These are phyloP conservation scores for Rutidosis leptorrhynchoides DNA, from an alignment of 129 eudicot species.

Conservation along the genomic window DNA sequence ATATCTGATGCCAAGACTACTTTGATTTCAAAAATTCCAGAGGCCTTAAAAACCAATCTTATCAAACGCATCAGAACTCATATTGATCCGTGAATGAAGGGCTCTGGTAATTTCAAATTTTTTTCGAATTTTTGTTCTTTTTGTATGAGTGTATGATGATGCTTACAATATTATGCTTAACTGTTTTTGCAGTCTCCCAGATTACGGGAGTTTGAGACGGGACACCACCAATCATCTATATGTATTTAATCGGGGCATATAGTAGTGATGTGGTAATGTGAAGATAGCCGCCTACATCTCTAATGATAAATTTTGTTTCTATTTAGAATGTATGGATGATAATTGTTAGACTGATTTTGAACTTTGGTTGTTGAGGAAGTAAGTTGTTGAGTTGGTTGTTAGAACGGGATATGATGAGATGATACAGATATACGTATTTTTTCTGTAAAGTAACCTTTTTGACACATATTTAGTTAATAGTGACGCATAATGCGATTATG, in stretches of 20 bases:
- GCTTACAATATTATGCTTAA: neutral
- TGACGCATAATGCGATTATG: neutral
- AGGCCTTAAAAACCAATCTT: slow-evolving; percentile 59
- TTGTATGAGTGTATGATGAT: neutral
- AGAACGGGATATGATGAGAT: slow-evolving; percentile 21
- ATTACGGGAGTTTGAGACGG: neutral
- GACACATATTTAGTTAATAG: slow-evolving; percentile 29
- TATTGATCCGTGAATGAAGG: slow-evolving; percentile 33
- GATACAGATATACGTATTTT: slow-evolving; percentile 23
- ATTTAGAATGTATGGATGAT: slow-evolving; percentile 21
- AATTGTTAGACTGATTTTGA: slow-evolving; percentile 16
- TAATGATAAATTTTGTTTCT: slow-evolving; percentile 23
- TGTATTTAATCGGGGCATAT: slow-evolving; percentile 34
- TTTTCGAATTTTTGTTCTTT: neutral
- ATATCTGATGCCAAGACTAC: slow-evolving; percentile 63
- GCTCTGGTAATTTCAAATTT: slow-evolving; percentile 18
- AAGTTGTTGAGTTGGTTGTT: slow-evolving; percentile 19
- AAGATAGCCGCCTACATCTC: neutral
- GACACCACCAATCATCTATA: slow-evolving; percentile 19
- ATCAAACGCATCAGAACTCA: slow-evolving; percentile 52
- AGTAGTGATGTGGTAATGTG: slow-evolving; percentile 11
- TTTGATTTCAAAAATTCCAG: slow-evolving; percentile 58
- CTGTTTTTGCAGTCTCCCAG: slow-evolving; percentile 27
- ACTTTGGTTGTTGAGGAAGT: slow-evolving; percentile 15
- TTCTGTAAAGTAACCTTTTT: slow-evolving; percentile 48